phyloP scores from a whole-genome alignment of 768 basidiomycete genomes.

The Fomitopsis serialis region DNA sequence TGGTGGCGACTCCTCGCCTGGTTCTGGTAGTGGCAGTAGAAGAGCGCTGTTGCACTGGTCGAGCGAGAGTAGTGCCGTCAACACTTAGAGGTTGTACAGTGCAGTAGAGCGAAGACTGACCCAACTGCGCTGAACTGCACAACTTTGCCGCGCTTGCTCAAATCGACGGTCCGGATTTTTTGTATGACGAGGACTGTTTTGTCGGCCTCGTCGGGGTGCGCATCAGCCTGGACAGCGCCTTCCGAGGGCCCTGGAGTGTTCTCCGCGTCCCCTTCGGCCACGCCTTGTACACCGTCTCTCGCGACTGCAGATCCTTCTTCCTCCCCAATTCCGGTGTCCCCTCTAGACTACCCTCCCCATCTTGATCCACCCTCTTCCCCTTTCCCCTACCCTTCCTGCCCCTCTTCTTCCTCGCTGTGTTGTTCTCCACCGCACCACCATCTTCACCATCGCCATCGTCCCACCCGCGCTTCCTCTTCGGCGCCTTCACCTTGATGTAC shows the following conservation, averaged over 20 bases:
- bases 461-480: constrained; percentile 23
- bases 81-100: too few relatives aligned
- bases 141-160: constrained; percentile 28
- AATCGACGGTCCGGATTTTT: constrained; percentile 44
- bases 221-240: neutral
- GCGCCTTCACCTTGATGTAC: constrained; percentile 32
- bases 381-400: constrained; percentile 16
- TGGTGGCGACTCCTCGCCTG: constrained; percentile 1
- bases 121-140: constrained; percentile 70
- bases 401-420: constrained; percentile 11
- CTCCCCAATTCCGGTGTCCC: constrained; percentile 28
- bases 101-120: constrained; percentile 38
- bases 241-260: constrained; percentile 4
- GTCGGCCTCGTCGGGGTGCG: constrained; percentile 10
- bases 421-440: constrained; percentile 14
- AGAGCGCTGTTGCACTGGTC: constrained; percentile 63
- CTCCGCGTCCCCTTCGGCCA: constrained; percentile 17
- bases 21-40: constrained; percentile 34
- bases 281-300: constrained; percentile 27
- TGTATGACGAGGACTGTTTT: constrained; percentile 47
- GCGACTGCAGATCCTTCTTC: constrained; percentile 17
- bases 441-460: constrained; percentile 22
- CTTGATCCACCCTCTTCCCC: constrained; percentile 12
- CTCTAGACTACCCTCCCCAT: constrained; percentile 16
- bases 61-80: neutral